These are phyloP conservation scores for Aureobasidium vineae DNA, from an alignment of 2,329 filamentous ascomycete species.

Conservation along the genomic window DNA sequence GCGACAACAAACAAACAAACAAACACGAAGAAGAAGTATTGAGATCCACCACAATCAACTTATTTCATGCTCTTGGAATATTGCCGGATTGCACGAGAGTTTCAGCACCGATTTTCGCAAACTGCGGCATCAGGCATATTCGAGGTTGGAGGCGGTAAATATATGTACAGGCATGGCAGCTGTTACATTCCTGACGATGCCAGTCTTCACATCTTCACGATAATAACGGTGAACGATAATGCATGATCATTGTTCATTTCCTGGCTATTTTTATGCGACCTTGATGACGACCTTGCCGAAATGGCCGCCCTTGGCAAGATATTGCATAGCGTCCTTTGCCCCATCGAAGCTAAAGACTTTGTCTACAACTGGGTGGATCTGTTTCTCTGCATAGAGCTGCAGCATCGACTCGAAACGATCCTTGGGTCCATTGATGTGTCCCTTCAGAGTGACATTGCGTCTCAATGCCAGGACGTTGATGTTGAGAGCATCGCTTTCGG, in stretches of 20 bases:
- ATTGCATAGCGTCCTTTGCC: constrained; percentile 45
- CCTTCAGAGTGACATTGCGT: constrained; percentile 55
- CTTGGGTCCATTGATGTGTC: constrained; percentile 62
- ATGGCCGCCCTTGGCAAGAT: constrained; percentile 46
- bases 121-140: neutral
- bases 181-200: neutral
- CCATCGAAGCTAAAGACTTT: constrained; percentile 44
- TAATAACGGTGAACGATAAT: constrained; percentile 17
- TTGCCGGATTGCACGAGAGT: neutral
- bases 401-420: constrained; percentile 51
- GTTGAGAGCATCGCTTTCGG: constrained; percentile 54
- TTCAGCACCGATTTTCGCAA: neutral
- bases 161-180: constrained; percentile 9
- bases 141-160: neutral
- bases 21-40: constrained; percentile 6
- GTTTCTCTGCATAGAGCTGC: constrained; percentile 43
- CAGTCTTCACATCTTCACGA: neutral
- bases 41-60: neutral
- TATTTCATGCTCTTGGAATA: neutral
- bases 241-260: constrained; percentile 17
- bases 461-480: constrained; percentile 57
- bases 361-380: constrained; percentile 45
- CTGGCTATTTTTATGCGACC: constrained; percentile 29
- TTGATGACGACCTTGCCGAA: constrained; percentile 46
- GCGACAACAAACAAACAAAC: constrained; percentile 21